These are phyloP conservation scores for Eucalyptus regnans DNA, from an alignment of 345 rosid species.

Conservation along the genomic window DNA sequence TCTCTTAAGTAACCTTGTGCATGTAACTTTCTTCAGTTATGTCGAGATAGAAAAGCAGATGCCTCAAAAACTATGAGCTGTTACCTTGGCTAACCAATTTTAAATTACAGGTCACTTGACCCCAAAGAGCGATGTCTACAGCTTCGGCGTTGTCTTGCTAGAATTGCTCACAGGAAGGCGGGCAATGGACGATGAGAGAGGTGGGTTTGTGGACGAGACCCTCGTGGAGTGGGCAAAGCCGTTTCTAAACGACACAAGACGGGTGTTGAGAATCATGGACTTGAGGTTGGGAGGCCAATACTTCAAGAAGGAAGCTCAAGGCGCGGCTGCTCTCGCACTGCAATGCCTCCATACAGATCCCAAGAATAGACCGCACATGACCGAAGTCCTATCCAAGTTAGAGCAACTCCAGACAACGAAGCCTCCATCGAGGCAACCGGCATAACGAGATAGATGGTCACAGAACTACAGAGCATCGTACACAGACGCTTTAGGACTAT, in stretches of 20 bases:
- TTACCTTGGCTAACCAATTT: not conserved
- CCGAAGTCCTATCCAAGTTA: conserved; percentile 30
- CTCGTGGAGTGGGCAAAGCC: conserved; percentile 85
- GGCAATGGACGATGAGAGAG: conserved; percentile 47
- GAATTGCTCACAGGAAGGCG: conserved; percentile 65
- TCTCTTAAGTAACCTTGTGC: not conserved
- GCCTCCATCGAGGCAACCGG: not conserved
- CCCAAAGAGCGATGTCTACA: conserved; percentile 82
- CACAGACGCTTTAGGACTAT: not conserved
- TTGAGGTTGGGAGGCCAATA: conserved; percentile 78
- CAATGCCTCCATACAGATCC: conserved; percentile 58
- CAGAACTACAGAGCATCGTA: not conserved
- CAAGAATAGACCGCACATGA: conserved; percentile 56
- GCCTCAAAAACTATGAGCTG: not conserved
- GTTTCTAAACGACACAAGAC: conserved; percentile 45
- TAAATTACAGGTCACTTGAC: conserved; percentile 68
- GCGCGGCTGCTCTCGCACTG: conserved; percentile 57
- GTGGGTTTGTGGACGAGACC: conserved; percentile 36
- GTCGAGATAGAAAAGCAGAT: not conserved
- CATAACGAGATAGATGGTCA: not conserved
- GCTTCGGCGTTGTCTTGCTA: conserved; percentile 76
- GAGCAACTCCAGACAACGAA: conserved; percentile 25
- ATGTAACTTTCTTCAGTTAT: not conserved
- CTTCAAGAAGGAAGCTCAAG: conserved; percentile 72
- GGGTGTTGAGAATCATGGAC: conserved; percentile 77